Base-by-base conservation (phyloP, 805 yeast species). In the Wilhelminamyces savonicus region DNA sequence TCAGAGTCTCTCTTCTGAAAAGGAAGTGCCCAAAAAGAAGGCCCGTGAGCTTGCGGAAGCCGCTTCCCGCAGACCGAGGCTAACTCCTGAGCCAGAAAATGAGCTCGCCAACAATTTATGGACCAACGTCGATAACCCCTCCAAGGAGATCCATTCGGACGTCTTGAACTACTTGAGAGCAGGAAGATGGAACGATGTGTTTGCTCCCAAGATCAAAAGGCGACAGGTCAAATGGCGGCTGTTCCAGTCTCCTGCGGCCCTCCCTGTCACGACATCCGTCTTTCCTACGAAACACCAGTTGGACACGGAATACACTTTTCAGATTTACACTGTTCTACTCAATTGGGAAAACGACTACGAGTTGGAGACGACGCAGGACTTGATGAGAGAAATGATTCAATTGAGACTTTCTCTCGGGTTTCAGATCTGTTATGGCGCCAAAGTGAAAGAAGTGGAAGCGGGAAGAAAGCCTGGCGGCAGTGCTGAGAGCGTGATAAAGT, bases 161-260 rank as follows among this genome's bases (percentile, higher is more conserved):
- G 57, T 74, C 7, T 59, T 79, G 11, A 68, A 71, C 8, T 68
- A 74, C 32, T 59, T 78, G 7, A 69, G 76, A n/a, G 77, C 75
- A 26, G 90, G 94, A 5, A 71, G 94, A 34, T 92, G 98, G 98
- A 78, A 78, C 32, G 86, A 82, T 54, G 94, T 87, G 1, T 85
- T 85, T 43, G 95, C 97, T 0, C 70, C 71, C 10, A 71, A 74
- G 24, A 76, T 79, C 11, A 75, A 71, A 30, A 64, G 83, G 31
- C 73, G 74, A 43, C 62, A 78, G 11, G 79, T 88, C 29, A 88
- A 88, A 48, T 92, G 99, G 99, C 74, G 85, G 30, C 88, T 97
- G 0, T 66, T 94, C 30, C 80, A 87, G 10, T 76, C 96, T 0
- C 99, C 99, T 0, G 97, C 97, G 0, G 81, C 94, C 5, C 62